Percentiles rank a stretch among this genome's conserved stretches.
These are phyloP conservation scores for Fraxinus velutina DNA, from an alignment of 305 asterid genomes.

Conservation along the genomic window DNA sequence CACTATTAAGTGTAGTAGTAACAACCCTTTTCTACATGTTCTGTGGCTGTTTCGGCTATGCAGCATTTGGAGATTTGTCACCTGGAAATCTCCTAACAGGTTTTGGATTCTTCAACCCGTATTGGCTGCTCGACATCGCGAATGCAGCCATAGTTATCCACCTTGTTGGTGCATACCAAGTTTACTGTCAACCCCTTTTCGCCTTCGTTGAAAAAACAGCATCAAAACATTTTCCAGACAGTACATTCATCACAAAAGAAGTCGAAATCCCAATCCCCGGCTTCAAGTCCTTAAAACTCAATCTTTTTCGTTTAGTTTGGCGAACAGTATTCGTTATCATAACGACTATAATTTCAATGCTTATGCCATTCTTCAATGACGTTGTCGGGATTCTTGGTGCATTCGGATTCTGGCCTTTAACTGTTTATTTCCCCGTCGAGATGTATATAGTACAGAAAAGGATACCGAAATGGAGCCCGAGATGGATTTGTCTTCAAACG, in stretches of 20 bases:
- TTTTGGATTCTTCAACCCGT: neutral
- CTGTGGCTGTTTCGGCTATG: constrained; percentile 9
- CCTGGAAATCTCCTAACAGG: neutral
- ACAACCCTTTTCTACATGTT: neutral
- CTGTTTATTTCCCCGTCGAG: neutral
- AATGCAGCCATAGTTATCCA: constrained; percentile 6
- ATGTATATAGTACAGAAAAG: neutral
- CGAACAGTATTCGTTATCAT: neutral
- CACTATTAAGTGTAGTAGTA: neutral
- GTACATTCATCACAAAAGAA: neutral
- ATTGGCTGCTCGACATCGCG: neutral
- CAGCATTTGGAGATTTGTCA: neutral
- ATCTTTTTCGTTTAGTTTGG: neutral
- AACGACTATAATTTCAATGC: neutral
- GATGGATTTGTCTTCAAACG: neutral
- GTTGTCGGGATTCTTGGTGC: constrained; percentile 1
- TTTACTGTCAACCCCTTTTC: neutral
- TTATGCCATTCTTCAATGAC: neutral
- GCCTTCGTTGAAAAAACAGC: neutral
- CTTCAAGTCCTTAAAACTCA: neutral
- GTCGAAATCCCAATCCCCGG: neutral
- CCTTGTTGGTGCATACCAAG: constrained; percentile 7
- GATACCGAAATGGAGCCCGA: neutral
- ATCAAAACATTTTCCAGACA: neutral
- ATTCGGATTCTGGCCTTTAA: constrained; percentile 2